A percentile compares a stretch with the other conserved stretches of the same genome.
phyloP scores from a whole-genome alignment of 2,329 filamentous ascomycete species.

The Neonectria magnoliae region DNA sequence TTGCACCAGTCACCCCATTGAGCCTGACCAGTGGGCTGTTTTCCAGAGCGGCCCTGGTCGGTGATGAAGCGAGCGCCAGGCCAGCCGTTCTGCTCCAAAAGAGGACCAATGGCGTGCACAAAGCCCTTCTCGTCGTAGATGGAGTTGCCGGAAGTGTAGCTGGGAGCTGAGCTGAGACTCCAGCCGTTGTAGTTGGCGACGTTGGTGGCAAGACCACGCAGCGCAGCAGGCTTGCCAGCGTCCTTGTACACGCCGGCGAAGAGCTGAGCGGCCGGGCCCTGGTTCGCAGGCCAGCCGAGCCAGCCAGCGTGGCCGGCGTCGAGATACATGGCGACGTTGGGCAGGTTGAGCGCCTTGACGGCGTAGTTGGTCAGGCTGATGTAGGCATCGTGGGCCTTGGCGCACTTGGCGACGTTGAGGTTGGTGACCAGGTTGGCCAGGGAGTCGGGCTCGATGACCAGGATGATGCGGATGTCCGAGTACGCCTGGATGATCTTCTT shows the following conservation, averaged over 20 bases:
- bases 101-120: constrained; percentile 70
- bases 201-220: constrained; percentile 67
- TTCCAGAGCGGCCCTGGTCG: constrained; percentile 62
- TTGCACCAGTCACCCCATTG: constrained; percentile 77
- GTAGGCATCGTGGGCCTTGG: constrained; percentile 59
- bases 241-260: constrained; percentile 60
- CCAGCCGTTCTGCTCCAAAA: constrained; percentile 62
- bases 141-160: constrained; percentile 58
- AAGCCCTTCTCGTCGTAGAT: constrained; percentile 67
- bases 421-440: constrained; percentile 70
- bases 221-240: constrained; percentile 58
- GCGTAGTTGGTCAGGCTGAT: constrained; percentile 62
- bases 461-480: constrained; percentile 55
- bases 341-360: constrained; percentile 60
- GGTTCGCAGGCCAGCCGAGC: constrained; percentile 67
- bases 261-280: constrained; percentile 58
- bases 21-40: constrained; percentile 69
- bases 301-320: constrained; percentile 68
- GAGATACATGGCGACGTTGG: constrained; percentile 67
- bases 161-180: constrained; percentile 52
- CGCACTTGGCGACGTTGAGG: constrained; percentile 60
- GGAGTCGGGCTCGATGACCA: constrained; percentile 66
- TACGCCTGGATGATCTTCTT: constrained; percentile 53
- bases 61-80: constrained; percentile 58
- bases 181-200: constrained; percentile 68